Percentiles rank a stretch among this genome's conserved stretches.
These are phyloP conservation scores for Rosa rugosa DNA, from an alignment of 306 rosid species.

Conservation along the genomic window DNA sequence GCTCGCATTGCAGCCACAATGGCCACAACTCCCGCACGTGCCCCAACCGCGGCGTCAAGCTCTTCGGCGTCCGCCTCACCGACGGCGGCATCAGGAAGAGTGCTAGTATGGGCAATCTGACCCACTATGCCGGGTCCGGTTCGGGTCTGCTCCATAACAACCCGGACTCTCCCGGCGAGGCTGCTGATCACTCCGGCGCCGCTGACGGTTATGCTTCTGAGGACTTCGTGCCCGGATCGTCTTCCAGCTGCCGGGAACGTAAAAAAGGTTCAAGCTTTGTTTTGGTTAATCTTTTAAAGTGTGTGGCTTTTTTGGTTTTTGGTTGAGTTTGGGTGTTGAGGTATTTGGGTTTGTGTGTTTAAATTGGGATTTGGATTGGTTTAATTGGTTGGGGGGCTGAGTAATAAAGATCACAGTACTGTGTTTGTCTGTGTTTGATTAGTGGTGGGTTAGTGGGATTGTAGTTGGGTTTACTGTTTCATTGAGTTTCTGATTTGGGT, in stretches of 20 bases:
- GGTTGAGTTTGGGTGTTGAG: background rate
- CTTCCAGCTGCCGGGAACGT: slow-evolving; percentile 88
- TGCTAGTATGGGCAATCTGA: slow-evolving; percentile 95
- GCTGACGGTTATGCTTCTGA: slow-evolving; percentile 95
- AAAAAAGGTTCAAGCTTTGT: slow-evolving; percentile 65
- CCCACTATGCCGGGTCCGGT: slow-evolving; percentile 69
- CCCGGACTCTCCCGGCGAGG: slow-evolving; percentile 85
- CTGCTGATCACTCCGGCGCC: slow-evolving; percentile 61
- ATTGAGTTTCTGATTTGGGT: background rate
- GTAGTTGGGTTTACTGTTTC: background rate
- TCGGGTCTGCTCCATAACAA: slow-evolving; percentile 37
- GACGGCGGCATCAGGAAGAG: slow-evolving; percentile 96
- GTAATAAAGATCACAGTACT: background rate
- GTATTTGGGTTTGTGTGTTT: background rate
- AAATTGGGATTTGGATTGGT: background rate
- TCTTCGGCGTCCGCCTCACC: slow-evolving; percentile 87
- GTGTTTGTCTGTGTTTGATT: background rate
- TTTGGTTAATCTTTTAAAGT: background rate
- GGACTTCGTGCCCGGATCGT: slow-evolving; percentile 94
- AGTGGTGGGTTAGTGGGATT: background rate
- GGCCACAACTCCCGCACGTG: slow-evolving; percentile 98
- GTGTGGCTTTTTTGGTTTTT: slow-evolving; percentile 14
- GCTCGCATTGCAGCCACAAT: slow-evolving; percentile 98
- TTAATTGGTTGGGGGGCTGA: background rate
- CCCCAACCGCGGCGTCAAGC: slow-evolving; percentile 93